Evolutionary conservation across 164 flowering plant genomes (phyloP).

Genomic region (Pachysandra terminalis): DNA sequence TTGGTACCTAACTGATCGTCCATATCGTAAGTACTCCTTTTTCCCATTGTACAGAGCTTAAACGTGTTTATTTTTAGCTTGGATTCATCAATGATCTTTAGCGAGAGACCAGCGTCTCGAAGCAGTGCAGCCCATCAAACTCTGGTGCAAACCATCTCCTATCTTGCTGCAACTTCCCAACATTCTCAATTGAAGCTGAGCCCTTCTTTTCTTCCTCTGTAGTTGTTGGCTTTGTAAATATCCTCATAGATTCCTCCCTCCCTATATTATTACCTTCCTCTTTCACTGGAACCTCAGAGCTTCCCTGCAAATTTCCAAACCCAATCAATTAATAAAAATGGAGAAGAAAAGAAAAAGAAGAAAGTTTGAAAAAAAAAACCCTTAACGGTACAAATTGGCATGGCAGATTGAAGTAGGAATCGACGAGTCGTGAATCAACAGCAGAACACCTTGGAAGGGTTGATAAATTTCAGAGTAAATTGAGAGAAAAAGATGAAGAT

Average conservation of each 20-base stretch:
- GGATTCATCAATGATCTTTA: too few relatives aligned
- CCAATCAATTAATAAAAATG: not conserved
- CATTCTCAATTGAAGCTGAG: not conserved
- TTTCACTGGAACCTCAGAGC: not conserved
- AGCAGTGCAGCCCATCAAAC: constrained; percentile 1
- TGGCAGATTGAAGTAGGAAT: not conserved
- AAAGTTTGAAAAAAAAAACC: not conserved
- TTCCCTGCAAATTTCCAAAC: not conserved
- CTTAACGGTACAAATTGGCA: not conserved
- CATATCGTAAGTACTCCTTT: too few relatives aligned
- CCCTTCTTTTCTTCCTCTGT: not conserved
- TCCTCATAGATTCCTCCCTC: not conserved
- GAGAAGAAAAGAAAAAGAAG: too few relatives aligned
- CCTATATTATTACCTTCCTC: not conserved
- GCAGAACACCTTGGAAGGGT: not conserved
- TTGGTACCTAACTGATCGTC: too few relatives aligned
- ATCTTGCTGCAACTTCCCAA: not conserved
- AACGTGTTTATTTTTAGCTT: too few relatives aligned
- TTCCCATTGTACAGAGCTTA: too few relatives aligned
- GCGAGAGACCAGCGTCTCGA: not conserved
- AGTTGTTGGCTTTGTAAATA: not conserved
- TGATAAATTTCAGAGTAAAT: not conserved
- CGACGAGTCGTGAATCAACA: not conserved
- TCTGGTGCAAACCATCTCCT: not conserved
- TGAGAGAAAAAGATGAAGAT: not conserved